phyloP scores from a whole-genome alignment of 352 stramenopile species.

The Pythium oligandrum region DNA sequence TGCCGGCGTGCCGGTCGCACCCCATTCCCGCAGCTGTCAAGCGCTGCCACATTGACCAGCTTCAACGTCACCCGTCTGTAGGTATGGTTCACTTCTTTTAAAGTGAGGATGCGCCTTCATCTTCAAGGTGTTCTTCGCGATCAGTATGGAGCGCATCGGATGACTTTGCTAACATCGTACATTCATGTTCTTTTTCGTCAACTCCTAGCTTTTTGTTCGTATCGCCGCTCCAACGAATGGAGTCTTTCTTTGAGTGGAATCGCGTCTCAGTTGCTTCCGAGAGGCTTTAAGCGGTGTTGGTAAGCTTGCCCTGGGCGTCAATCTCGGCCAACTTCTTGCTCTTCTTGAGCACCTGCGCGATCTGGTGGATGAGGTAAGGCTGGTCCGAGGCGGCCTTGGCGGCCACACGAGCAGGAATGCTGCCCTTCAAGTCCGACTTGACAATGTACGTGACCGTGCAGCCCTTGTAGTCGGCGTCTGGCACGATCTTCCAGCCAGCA shows the following conservation, averaged over 20 bases:
- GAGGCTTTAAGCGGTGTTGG: constrained; percentile 7
- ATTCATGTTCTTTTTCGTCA: too few relatives aligned
- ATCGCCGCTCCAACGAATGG: too few relatives aligned
- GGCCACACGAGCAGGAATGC: constrained; percentile 54
- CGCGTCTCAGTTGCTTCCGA: neutral
- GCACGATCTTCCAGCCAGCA: constrained; percentile 58
- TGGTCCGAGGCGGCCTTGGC: constrained; percentile 57
- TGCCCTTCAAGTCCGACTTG: constrained; percentile 75
- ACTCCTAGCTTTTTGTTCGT: too few relatives aligned
- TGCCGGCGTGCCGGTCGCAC: too few relatives aligned
- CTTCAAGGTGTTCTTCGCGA: too few relatives aligned
- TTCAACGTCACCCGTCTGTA: too few relatives aligned
- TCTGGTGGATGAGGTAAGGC: constrained; percentile 53
- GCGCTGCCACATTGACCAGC: too few relatives aligned
- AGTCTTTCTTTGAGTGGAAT: neutral
- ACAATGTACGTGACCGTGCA: constrained; percentile 59
- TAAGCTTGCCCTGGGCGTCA: constrained; percentile 17
- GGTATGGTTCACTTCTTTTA: too few relatives aligned
- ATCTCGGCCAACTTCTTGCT: constrained; percentile 35
- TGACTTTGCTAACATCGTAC: too few relatives aligned
- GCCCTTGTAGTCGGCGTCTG: constrained; percentile 45
- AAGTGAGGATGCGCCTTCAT: too few relatives aligned
- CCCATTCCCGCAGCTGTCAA: too few relatives aligned
- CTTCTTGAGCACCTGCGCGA: constrained; percentile 51
- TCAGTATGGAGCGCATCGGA: too few relatives aligned